Base-by-base conservation (phyloP, 169 alveolate species). In the Eimeria praecox region DNA sequence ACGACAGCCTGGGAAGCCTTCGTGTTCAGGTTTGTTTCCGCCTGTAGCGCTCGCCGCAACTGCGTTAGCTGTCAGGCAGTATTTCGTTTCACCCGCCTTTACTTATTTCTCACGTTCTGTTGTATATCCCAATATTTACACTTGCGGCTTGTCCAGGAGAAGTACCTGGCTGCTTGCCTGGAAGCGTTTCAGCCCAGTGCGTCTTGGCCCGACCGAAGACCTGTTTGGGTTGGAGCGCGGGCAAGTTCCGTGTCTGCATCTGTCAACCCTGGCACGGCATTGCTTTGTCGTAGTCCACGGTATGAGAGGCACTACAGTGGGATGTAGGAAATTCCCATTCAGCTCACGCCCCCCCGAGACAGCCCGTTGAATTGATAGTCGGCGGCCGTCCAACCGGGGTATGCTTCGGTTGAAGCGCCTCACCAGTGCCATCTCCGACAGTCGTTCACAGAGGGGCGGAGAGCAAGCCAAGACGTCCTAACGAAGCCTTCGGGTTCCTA, bases 331-430 rank as follows among this genome's bases (percentile, higher is more conserved):
- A 62, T 54, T 33, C 49, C 69, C 80, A 14, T 20, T 44, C 16
- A 52, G 44, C 75, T 33, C 38, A 52, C 35, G 59, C 38, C 56
- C 56, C 80, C 80, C 46, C 30, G 52, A 56, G 30, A 56, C 66
- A 59, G 78, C 38, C 56, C 30, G 27, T 22, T 52, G n/a, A 27
- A 18, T 56, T 44, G 38, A 69, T 59, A 46, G 80, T 42, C 92
- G 46, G 92, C 92, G 78, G 40, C 66, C 33, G 54, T 30, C 80
- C 62, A 59, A 86, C 49, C 75, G 78, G 59, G 92, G 66, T 38
- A 86, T 86, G 92, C 80, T 20, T 52, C n/a, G 78, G 78, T 18
- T 59, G 40, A 16, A n/a, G 42, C 92, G 59, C 80, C 62, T 86
- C 92, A 59, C 73, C 24, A 49, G 22, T 52, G 12, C 92, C 27